These are phyloP conservation scores for Silene conica DNA, from an alignment of 148 eudicot species.

Conservation along the genomic window DNA sequence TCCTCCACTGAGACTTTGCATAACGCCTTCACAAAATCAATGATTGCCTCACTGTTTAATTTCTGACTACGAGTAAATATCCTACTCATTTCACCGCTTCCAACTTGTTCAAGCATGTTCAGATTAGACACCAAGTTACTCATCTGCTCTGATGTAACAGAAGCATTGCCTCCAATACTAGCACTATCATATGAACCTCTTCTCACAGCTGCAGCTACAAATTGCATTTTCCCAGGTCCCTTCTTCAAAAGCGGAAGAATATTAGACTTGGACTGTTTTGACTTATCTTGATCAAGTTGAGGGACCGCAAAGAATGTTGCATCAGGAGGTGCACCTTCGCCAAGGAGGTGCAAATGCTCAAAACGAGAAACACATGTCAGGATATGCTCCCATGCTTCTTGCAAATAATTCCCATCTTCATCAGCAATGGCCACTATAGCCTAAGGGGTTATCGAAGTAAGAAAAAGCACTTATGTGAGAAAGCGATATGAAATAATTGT, in stretches of 20 bases:
- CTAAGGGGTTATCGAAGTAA: slow-evolving; percentile 36
- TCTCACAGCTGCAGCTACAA: slow-evolving; percentile 68
- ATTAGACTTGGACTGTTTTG: slow-evolving; percentile 66
- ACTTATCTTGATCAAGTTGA: slow-evolving; percentile 74
- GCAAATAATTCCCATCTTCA: slow-evolving; percentile 96
- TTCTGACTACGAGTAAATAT: slow-evolving; percentile 92
- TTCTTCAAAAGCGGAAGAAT: slow-evolving; percentile 79
- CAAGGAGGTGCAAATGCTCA: slow-evolving; percentile 98
- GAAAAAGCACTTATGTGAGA: slow-evolving; percentile 4
- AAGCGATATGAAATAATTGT: slow-evolving; percentile 1
- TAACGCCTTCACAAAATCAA: slow-evolving; percentile 98
- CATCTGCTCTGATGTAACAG: slow-evolving; percentile 92
- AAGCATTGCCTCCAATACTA: slow-evolving; percentile 77
- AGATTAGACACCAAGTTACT: slow-evolving; percentile 81
- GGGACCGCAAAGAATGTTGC: slow-evolving; percentile 88
- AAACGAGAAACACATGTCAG: slow-evolving; percentile 96
- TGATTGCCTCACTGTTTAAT: slow-evolving; percentile 85
- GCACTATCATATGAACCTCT: slow-evolving; percentile 99
- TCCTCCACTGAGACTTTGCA: slow-evolving; percentile 99
- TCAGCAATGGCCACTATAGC: slow-evolving; percentile 91
- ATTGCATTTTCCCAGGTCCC: slow-evolving; percentile 87
- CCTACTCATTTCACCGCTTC: slow-evolving; percentile 78
- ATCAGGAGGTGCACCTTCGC: slow-evolving; percentile 99
- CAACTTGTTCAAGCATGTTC: slow-evolving; percentile 99
- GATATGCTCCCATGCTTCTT: slow-evolving; percentile 98